Base-by-base conservation (phyloP, 1,284 basidiomycete species). In the Ceratobasidium sp. region DNA sequence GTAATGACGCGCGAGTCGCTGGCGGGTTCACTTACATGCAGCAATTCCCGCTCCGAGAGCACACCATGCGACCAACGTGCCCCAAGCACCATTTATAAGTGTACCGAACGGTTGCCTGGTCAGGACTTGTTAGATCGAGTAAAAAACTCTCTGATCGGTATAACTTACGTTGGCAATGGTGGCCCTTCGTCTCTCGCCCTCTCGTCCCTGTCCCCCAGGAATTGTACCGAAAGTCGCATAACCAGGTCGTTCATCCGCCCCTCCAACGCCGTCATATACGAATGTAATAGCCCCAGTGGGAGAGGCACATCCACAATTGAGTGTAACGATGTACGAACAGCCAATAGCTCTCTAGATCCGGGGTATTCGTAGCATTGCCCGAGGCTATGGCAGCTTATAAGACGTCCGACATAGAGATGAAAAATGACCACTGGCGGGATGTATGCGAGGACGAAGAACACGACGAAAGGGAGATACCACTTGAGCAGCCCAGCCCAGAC, bases 401-500 rank as follows among this genome's bases (percentile, higher is more conserved):
- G 15, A 24, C 27, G 14, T 19, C 22, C 3, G 11, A 63, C 8
- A 4, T 44, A 9, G 11, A 8, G 8, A 36, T 67, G 41, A 5
- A 29, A 2, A 3, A 31, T 1, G 7, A 57, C 41, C 6, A 60
- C 4, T 19, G 60, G 14, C 22, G 44, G n/a, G 29, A 60, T 17
- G 45, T 71, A 71, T 3, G 29, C 22, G 1, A 71, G 3, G 24
- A 71, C 29, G 19, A 59, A 57, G 1, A 45, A 1, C 19, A 50
- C 1, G 1, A 36, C 44, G 24, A 71, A 71, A 1, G 67, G 67
- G 11, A 71, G 19, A 56, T 71, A 71, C 67, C 67, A 71, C 17
- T 41, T 44, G 2, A 71, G 14, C 1, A 71, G 24, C 7, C 67
- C 67, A 36, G 54, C 67, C 67, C 67, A 71, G n/a, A 71, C 56